Evolutionary conservation across 2,329 filamentous ascomycete genomes (phyloP).

Genomic region (Penicillium sumatraense): DNA sequence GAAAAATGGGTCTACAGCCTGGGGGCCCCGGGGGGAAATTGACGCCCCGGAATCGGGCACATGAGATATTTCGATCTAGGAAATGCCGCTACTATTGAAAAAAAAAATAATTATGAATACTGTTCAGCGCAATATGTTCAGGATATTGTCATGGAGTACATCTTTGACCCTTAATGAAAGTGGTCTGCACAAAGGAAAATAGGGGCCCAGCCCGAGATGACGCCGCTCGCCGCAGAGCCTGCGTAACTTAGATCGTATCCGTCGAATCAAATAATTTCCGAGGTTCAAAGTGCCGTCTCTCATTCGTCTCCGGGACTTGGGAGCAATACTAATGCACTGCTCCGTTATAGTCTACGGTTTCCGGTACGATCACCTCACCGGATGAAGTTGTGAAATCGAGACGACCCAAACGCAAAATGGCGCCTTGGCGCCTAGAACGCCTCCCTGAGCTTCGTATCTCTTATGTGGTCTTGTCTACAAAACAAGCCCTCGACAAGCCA

Average conservation of each 20-base stretch:
- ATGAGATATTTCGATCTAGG: neutral
- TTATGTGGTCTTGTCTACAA: neutral
- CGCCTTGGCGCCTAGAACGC: slow-evolving; percentile 6
- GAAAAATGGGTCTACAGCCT: slow-evolving; percentile 11
- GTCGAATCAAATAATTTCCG: slow-evolving; percentile 1
- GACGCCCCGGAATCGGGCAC: neutral
- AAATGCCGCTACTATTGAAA: neutral
- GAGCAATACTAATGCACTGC: neutral
- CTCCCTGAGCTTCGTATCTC: slow-evolving; percentile 1
- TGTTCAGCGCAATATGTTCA: neutral
- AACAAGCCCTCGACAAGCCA: neutral
- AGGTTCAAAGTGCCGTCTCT: neutral
- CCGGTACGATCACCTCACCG: neutral
- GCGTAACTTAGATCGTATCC: neutral
- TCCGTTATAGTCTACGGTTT: neutral
- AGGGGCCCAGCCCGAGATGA: neutral
- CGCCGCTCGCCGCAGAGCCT: neutral
- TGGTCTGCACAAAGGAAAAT: neutral
- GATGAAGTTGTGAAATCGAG: slow-evolving; percentile 1
- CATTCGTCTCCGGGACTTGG: neutral
- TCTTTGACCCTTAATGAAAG: neutral
- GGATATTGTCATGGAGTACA: neutral
- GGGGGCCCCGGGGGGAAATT: slow-evolving; percentile 1
- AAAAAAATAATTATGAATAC: neutral
- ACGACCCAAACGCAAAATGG: neutral